These are phyloP conservation scores for Trichomonas tenax DNA, from an alignment of 208 protist species.

Conservation along the genomic window DNA sequence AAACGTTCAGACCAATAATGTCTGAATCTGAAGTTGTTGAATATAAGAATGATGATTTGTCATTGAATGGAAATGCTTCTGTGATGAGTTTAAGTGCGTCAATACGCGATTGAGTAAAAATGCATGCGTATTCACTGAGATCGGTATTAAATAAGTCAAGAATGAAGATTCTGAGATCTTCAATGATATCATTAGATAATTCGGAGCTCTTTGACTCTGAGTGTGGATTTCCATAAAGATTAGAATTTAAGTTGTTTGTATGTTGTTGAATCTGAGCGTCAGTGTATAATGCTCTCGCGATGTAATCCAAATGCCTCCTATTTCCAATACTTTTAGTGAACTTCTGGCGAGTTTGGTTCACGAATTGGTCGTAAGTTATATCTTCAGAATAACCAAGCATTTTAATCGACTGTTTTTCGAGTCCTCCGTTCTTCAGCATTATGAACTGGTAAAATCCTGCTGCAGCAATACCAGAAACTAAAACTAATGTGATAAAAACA, in stretches of 20 bases:
- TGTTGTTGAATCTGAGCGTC: background rate
- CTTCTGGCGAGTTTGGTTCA: background rate
- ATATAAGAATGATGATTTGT: background rate
- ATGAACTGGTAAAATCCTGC: background rate
- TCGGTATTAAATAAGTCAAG: background rate
- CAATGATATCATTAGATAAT: background rate
- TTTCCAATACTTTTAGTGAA: background rate
- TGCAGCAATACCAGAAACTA: background rate
- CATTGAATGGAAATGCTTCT: background rate
- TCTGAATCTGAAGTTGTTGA: background rate
- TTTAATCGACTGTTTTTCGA: background rate
- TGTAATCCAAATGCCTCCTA: background rate
- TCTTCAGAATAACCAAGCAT: background rate
- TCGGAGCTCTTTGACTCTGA: background rate
- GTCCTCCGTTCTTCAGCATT: background rate
- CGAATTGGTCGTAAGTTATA: background rate
- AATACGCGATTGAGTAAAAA: background rate
- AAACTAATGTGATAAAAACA: background rate
- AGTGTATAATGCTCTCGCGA: background rate
- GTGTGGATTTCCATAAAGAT: conserved; percentile 4
- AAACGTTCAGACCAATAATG: background rate
- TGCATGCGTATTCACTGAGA: background rate
- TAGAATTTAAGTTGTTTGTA: background rate
- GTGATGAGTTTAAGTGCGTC: background rate
- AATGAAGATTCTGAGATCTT: background rate